Evolutionary conservation across 768 basidiomycete genomes (phyloP), one percentile per base, ranked within the genome.

Genomic region (Dioszegia crocea): DNA sequence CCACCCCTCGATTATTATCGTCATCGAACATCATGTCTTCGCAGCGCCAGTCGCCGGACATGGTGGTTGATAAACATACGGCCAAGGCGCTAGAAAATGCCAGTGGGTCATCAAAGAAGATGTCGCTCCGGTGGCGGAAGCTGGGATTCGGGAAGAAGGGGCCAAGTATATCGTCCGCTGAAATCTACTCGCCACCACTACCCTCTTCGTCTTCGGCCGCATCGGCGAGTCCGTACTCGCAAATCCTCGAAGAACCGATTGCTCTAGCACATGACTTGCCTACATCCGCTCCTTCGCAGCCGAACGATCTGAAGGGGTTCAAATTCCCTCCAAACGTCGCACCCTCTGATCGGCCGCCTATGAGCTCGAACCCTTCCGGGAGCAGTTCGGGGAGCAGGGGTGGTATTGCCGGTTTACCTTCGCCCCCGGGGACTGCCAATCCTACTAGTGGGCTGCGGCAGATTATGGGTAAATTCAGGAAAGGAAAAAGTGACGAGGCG

Each of bases 101-200:
- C 12, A 66, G 68, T 46, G 71, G 71, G 23, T 59, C 62, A 4
- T 40, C 49, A 3, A 62, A 60, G 40, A 73, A 73, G 43, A 66
- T 64, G 62, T 66, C 62, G 45, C 23, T 57, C 26, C 51, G 67
- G 17, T 71, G 69, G 69, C 66, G 60, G 57, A 70, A 68, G 53
- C 47, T 74, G 2, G 66, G 71, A 5, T 65, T 65, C 51, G 53
- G 56, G 40, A 57, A 58, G 40, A 62, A 60, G 45, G 61, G 67
- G 2, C 56, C 56, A 4, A 48, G 52, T 27, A 44, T 60, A 6
- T 60, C 59, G 4, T 54, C 49, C 36, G 44, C 26, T 30, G 40
- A 50, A 26, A 47, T 46, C 19, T 45, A 44, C n/a, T 53, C 51
- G 17, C 51, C 51, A 4, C 51, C 47, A 6, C n/a, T 31, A 17